Evolutionary conservation across 225 moss, liverwort and hornwort genomes (phyloP).

Genomic region (Straminergon stramineum): DNA sequence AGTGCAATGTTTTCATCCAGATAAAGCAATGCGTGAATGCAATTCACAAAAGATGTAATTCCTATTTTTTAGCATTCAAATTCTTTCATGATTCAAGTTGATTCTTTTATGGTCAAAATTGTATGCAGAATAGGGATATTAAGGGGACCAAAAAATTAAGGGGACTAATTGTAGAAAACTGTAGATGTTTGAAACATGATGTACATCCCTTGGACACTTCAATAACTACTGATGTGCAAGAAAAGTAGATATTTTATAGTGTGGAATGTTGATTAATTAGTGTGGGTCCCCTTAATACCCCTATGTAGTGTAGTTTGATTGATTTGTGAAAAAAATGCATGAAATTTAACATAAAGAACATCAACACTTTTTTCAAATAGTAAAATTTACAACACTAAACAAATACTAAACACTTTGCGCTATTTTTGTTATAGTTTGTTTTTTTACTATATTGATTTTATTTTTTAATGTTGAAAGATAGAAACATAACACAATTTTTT

Average conservation of each 20-base stretch:
- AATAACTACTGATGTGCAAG: no score
- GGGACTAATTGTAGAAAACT: no score
- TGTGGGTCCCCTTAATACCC: no score
- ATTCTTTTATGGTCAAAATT: not conserved
- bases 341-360: no score
- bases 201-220: no score
- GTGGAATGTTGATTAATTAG: no score
- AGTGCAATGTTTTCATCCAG: not conserved
- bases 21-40: not conserved
- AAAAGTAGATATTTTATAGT: no score
- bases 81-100: not conserved
- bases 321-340: not conserved
- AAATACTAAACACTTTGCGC: not conserved
- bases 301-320: no score
- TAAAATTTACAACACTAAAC: not conserved
- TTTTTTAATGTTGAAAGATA: not conserved
- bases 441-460: fast-evolving
- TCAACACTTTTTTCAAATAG: not conserved
- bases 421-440: not conserved
- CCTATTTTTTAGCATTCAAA: not conserved
- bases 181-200: no score
- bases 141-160: no score
- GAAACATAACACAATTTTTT: not conserved
- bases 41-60: not conserved
- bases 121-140: no score